These are phyloP conservation scores for Tricholoma matsutake DNA, from an alignment of 768 basidiomycete species.

Conservation along the genomic window DNA sequence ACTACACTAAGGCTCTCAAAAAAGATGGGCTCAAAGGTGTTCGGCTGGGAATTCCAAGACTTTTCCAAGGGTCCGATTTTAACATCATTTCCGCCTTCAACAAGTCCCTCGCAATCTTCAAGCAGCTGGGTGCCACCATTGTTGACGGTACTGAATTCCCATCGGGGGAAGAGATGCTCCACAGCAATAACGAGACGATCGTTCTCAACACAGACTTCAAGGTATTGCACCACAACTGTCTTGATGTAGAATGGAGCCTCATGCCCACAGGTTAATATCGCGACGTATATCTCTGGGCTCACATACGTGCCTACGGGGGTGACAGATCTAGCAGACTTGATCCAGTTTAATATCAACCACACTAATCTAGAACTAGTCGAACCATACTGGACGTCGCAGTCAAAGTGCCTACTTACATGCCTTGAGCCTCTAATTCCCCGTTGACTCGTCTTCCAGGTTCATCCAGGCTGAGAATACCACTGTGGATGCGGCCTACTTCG, in stretches of 20 bases:
- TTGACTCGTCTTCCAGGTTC: slow-evolving; percentile 24
- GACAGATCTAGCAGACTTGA: slow-evolving; percentile 52
- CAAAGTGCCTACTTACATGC: slow-evolving; percentile 32
- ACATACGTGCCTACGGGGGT: slow-evolving; percentile 56
- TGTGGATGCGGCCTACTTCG: slow-evolving; percentile 42
- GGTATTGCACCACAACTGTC: slow-evolving; percentile 25
- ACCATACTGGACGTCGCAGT: slow-evolving; percentile 34
- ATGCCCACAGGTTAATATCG: neutral
- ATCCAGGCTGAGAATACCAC: slow-evolving; percentile 36
- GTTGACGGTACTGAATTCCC: slow-evolving; percentile 64
- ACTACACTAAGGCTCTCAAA: slow-evolving; percentile 52
- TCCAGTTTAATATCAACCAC: slow-evolving; percentile 53
- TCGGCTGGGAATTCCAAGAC: slow-evolving; percentile 53
- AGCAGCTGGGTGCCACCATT: slow-evolving; percentile 44
- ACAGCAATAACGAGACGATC: slow-evolving; percentile 50
- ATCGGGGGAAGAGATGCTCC: slow-evolving; percentile 46
- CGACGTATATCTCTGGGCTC: slow-evolving; percentile 37
- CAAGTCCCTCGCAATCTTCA: slow-evolving; percentile 34
- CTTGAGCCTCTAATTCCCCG: neutral
- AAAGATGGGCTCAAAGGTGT: slow-evolving; percentile 45
- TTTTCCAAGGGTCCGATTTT: slow-evolving; percentile 30
- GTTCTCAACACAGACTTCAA: slow-evolving; percentile 61
- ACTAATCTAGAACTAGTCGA: slow-evolving; percentile 39
- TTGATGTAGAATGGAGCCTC: neutral
- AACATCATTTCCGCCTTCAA: slow-evolving; percentile 39